Percentiles rank a stretch among this genome's conserved stretches.
phyloP scores from a whole-genome alignment of 306 rosid species.

The Rubus parviflorus region DNA sequence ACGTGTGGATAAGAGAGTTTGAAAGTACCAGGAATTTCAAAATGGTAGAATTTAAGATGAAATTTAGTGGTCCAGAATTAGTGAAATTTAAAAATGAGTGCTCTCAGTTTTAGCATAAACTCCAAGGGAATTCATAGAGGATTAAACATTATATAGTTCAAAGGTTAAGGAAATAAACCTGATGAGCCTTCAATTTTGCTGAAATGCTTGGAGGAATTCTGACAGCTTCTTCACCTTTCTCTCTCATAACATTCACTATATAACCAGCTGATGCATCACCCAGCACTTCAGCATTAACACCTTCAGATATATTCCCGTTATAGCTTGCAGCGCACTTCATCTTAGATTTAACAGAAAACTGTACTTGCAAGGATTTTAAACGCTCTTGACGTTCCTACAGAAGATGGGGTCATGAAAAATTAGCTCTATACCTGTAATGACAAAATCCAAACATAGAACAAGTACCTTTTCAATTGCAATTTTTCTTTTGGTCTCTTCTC shows the following conservation, averaged over 20 bases:
- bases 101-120: constrained; percentile 7
- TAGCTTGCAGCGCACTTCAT: constrained; percentile 50
- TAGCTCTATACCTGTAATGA: constrained; percentile 16
- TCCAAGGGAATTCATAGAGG: constrained; percentile 1
- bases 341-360: constrained; percentile 70
- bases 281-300: constrained; percentile 66
- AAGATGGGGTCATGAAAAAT: constrained; percentile 18
- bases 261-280: constrained; percentile 80
- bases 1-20: background rate
- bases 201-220: constrained; percentile 94
- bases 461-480: constrained; percentile 93
- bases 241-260: constrained; percentile 94
- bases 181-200: constrained; percentile 81
- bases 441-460: constrained; percentile 9
- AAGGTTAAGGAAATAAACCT: constrained; percentile 45
- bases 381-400: constrained; percentile 96
- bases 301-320: constrained; percentile 76
- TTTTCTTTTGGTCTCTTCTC: constrained; percentile 93
- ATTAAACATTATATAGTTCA: background rate
- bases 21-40: background rate
- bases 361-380: constrained; percentile 70
- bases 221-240: constrained; percentile 87
- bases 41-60: background rate
- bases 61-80: background rate
- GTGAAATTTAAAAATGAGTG: background rate